Evolutionary conservation across 1,284 basidiomycete genomes (phyloP).

Genomic region (Trametes polyzona): DNA sequence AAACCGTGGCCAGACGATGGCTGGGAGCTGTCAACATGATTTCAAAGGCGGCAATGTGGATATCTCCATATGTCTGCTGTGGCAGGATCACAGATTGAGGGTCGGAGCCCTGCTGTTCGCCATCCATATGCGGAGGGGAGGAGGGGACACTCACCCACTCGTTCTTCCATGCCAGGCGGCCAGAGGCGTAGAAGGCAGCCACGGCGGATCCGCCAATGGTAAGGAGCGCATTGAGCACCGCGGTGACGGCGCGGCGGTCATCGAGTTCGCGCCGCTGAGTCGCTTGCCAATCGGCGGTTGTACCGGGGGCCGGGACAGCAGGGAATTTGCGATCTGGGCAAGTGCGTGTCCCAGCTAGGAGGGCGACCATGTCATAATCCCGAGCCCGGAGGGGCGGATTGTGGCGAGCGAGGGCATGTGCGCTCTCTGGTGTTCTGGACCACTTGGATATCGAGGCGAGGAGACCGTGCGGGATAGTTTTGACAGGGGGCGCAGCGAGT

Average conservation of each 20-base stretch:
- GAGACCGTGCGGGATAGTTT: conserved; percentile 61
- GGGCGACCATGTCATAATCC: conserved; percentile 69
- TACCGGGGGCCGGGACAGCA: conserved; percentile 38
- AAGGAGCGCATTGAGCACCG: conserved; percentile 69
- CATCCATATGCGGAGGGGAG: no score
- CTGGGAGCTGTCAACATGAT: no score
- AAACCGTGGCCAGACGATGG: no score
- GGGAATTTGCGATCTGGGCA: conserved; percentile 74
- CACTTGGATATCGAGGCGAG: conserved; percentile 67
- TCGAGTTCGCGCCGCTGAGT: conserved; percentile 44
- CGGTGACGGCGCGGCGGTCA: conserved; percentile 68
- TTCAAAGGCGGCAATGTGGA: no score
- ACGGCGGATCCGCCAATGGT: conserved; percentile 68
- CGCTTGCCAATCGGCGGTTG: conserved; percentile 45
- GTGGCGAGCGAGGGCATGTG: conserved; percentile 44
- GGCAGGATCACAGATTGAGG: no score
- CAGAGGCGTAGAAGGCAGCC: conserved; percentile 74
- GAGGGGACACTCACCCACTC: conserved; percentile 69
- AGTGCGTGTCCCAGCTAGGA: conserved; percentile 75
- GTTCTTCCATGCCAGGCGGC: conserved; percentile 60
- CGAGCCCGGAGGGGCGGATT: conserved; percentile 51
- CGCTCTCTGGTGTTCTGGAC: conserved; percentile 58
- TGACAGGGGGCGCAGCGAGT: conserved; percentile 32
- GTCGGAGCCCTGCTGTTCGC: no score
- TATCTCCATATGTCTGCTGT: no score